phyloP scores from a whole-genome alignment of 495 filamentous ascomycete genomes.

The Aspergillus wentii region DNA sequence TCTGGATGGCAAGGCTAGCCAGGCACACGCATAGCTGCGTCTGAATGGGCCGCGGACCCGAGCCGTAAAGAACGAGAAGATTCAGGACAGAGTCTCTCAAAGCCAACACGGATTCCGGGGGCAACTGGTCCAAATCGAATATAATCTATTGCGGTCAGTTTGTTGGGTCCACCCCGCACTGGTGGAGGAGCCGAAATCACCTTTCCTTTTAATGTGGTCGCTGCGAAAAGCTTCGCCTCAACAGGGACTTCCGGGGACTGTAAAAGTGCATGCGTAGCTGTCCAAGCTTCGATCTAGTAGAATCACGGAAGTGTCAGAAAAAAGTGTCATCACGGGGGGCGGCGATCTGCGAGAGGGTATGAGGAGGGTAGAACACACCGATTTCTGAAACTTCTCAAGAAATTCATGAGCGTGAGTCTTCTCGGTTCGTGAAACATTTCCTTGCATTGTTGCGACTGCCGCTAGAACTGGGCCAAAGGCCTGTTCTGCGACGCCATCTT shows the following conservation, averaged over 20 bases:
- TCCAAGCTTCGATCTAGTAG: conserved; percentile 80
- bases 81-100: conserved; percentile 79
- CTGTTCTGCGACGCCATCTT: conserved; percentile 51
- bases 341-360: too few species aligned
- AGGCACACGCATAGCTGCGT: conserved; percentile 94
- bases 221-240: conserved; percentile 90
- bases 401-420: conserved; percentile 88
- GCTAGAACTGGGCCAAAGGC: conserved; percentile 80
- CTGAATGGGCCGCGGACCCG: conserved; percentile 84
- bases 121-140: conserved; percentile 82
- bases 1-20: conserved; percentile 91
- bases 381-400: conserved; percentile 96
- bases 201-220: conserved; percentile 96
- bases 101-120: conserved; percentile 62
- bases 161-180: conserved; percentile 6
- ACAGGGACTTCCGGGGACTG: conserved; percentile 66
- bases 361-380: conserved; percentile 54
- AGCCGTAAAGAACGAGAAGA: conserved; percentile 70
- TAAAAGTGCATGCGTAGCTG: conserved; percentile 75
- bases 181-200: conserved; percentile 45
- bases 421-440: conserved; percentile 72
- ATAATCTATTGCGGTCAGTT: conserved; percentile 57
- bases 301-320: conserved; percentile 8
- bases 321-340: neutral
- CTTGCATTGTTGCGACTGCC: conserved; percentile 85